Percentiles rank a stretch among this genome's conserved stretches.
These are phyloP conservation scores for Mycena haematopus DNA, from an alignment of 768 basidiomycete genomes.

Conservation along the genomic window DNA sequence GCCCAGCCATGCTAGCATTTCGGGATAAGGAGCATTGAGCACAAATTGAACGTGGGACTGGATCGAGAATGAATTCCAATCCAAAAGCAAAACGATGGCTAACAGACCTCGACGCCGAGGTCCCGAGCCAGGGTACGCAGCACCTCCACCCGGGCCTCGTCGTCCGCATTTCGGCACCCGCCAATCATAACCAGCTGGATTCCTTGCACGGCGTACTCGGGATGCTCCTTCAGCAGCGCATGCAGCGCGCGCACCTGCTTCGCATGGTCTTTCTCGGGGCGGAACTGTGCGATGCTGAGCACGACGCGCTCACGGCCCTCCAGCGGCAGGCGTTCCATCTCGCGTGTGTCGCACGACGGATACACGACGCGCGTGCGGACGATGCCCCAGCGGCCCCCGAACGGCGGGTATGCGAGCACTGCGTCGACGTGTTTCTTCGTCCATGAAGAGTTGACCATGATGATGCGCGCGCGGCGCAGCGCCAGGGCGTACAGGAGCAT, in stretches of 20 bases:
- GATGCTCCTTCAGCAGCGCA: slow-evolving; percentile 60
- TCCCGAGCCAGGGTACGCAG: slow-evolving; percentile 65
- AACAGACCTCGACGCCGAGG: slow-evolving; percentile 67
- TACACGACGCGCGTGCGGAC: slow-evolving; percentile 73
- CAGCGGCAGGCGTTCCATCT: slow-evolving; percentile 64
- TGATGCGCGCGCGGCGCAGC: slow-evolving; percentile 72
- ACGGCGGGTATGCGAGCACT: slow-evolving; percentile 59
- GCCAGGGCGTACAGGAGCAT: slow-evolving; percentile 83
- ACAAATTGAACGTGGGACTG: slow-evolving; percentile 67
- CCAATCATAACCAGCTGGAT: slow-evolving; percentile 82
- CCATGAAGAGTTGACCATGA: slow-evolving; percentile 98
- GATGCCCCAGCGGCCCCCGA: slow-evolving; percentile 54
- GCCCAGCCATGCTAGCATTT: slow-evolving; percentile 74
- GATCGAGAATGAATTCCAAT: neutral
- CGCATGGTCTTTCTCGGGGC: slow-evolving; percentile 94
- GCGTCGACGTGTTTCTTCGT: slow-evolving; percentile 84
- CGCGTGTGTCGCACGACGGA: slow-evolving; percentile 89
- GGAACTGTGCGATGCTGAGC: slow-evolving; percentile 91
- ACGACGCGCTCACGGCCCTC: slow-evolving; percentile 66
- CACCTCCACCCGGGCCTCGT: slow-evolving; percentile 69
- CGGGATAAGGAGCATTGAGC: slow-evolving; percentile 81
- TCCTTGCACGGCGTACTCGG: slow-evolving; percentile 53
- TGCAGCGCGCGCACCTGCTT: slow-evolving; percentile 78
- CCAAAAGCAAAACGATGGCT: neutral
- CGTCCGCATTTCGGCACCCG: slow-evolving; percentile 80